Percentiles rank a stretch among this genome's conserved stretches.
phyloP scores from a whole-genome alignment of 768 basidiomycete genomes.

The Lactifluus echinatus region DNA sequence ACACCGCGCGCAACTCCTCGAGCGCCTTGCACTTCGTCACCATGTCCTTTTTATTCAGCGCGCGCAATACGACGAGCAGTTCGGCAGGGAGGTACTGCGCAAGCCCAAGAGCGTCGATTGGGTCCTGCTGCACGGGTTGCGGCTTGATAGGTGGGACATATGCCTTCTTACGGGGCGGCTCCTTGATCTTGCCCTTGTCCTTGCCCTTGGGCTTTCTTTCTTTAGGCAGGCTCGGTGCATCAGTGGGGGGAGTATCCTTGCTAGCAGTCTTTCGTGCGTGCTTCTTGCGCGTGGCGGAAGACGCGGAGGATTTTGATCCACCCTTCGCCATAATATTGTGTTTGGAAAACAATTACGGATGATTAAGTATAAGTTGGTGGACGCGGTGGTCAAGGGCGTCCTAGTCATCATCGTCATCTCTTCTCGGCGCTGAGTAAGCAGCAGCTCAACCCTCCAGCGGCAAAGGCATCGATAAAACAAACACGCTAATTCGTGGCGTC shows the following conservation, averaged over 20 bases:
- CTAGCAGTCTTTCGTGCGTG: slow-evolving; percentile 67
- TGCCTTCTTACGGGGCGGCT: slow-evolving; percentile 73
- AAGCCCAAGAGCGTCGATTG: slow-evolving; percentile 76
- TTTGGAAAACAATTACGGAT: too few relatives aligned
- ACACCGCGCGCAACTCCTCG: slow-evolving; percentile 67
- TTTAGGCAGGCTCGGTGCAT: slow-evolving; percentile 30
- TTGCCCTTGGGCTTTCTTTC: slow-evolving; percentile 45
- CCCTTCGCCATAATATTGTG: slow-evolving; percentile 34
- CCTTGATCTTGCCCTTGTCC: slow-evolving; percentile 41
- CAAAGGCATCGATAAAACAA: not conserved
- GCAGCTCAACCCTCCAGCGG: not conserved
- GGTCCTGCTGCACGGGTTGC: slow-evolving; percentile 65
- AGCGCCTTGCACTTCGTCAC: slow-evolving; percentile 78
- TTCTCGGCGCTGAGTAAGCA: slow-evolving; percentile 9
- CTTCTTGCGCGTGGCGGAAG: slow-evolving; percentile 86
- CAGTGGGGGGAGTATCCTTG: slow-evolving; percentile 23
- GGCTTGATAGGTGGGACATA: slow-evolving; percentile 86
- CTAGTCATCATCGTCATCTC: not conserved
- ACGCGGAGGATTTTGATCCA: slow-evolving; percentile 63
- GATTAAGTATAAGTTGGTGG: not conserved
- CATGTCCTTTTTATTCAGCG: slow-evolving; percentile 82
- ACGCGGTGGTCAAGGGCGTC: not conserved
- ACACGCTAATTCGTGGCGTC: not conserved
- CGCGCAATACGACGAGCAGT: slow-evolving; percentile 70
- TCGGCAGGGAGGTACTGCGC: slow-evolving; percentile 69